Percentiles rank a stretch among this genome's conserved stretches.
Evolutionary conservation across 1,284 basidiomycete species (phyloP).

Genomic region (Marasmius oreades): DNA sequence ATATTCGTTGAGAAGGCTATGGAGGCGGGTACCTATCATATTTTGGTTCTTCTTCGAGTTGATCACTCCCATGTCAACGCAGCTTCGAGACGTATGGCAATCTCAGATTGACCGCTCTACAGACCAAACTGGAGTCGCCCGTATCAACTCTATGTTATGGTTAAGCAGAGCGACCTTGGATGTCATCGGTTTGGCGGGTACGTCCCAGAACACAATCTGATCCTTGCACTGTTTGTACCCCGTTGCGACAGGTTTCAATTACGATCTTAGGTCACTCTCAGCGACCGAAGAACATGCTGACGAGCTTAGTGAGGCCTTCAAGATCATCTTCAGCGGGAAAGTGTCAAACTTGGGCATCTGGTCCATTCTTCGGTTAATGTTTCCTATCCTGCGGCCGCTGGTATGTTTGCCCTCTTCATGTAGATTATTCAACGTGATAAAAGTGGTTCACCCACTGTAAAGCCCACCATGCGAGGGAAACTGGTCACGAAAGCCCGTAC

Average conservation of each 20-base stretch:
- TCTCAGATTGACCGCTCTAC: constrained; percentile 22
- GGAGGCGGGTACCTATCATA: constrained; percentile 1
- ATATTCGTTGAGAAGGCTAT: constrained; percentile 15
- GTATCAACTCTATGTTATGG: constrained; percentile 50
- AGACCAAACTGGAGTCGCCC: constrained; percentile 22
- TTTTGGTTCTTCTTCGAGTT: too few relatives aligned
- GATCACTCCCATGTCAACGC: background rate
- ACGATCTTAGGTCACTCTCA: constrained; percentile 55
- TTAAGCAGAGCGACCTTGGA: constrained; percentile 61
- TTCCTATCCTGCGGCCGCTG: constrained; percentile 22
- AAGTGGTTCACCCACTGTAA: background rate
- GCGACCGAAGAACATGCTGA: constrained; percentile 25
- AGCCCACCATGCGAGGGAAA: too few relatives aligned
- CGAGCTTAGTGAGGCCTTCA: constrained; percentile 48
- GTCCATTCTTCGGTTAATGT: constrained; percentile 29
- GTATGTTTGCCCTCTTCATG: background rate
- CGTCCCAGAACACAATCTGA: background rate
- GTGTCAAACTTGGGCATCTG: constrained; percentile 28
- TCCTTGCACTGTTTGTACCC: constrained; percentile 18
- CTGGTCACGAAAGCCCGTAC: constrained; percentile 24
- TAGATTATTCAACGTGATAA: background rate
- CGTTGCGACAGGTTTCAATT: constrained; percentile 51
- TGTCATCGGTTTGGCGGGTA: constrained; percentile 66
- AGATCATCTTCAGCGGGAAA: constrained; percentile 33
- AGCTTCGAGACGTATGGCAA: constrained; percentile 37